Evolutionary conservation across 768 basidiomycete genomes (phyloP).

Genomic region (Lyophyllum decastes): DNA sequence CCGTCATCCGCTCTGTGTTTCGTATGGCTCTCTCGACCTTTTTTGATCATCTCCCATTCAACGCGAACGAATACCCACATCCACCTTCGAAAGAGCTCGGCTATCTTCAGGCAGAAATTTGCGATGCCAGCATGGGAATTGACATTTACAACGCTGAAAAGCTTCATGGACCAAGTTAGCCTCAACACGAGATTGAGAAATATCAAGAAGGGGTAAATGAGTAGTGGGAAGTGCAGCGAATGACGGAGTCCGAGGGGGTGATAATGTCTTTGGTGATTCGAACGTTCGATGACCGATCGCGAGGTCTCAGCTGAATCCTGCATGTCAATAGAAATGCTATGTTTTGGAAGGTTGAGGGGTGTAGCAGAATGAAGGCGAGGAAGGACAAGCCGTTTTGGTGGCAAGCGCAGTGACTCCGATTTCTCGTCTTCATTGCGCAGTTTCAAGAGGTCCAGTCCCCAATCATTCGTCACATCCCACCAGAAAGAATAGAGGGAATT

Average conservation of each 20-base stretch:
- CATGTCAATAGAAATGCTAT: constrained; percentile 8
- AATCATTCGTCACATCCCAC: constrained; percentile 99
- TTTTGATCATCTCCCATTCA: constrained; percentile 92
- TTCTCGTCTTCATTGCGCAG: constrained; percentile 26
- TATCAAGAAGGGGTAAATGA: constrained; percentile 82
- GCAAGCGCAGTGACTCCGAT: constrained; percentile 25
- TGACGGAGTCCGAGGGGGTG: constrained; percentile 77
- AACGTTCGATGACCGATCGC: constrained; percentile 4
- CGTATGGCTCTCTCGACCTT: constrained; percentile 30
- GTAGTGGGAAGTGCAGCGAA: constrained; percentile 75
- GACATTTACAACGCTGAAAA: constrained; percentile 84
- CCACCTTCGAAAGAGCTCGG: constrained; percentile 91
- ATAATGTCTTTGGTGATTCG: constrained; percentile 23
- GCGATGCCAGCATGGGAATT: constrained; percentile 74
- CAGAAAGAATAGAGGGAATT: constrained; percentile 97
- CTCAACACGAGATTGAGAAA: constrained; percentile 85
- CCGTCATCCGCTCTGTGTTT: constrained; percentile 32
- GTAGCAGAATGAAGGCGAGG: constrained; percentile 45
- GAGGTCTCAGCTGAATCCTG: constrained; percentile 3
- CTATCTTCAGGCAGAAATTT: constrained; percentile 89
- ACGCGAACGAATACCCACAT: constrained; percentile 97
- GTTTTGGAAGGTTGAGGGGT: constrained; percentile 22
- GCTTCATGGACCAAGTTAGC: constrained; percentile 91
- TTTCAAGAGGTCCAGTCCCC: constrained; percentile 84
- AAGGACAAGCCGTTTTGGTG: constrained; percentile 46